phyloP scores from a whole-genome alignment of 805 yeast species.

The Diddensiella santjacobensis region DNA sequence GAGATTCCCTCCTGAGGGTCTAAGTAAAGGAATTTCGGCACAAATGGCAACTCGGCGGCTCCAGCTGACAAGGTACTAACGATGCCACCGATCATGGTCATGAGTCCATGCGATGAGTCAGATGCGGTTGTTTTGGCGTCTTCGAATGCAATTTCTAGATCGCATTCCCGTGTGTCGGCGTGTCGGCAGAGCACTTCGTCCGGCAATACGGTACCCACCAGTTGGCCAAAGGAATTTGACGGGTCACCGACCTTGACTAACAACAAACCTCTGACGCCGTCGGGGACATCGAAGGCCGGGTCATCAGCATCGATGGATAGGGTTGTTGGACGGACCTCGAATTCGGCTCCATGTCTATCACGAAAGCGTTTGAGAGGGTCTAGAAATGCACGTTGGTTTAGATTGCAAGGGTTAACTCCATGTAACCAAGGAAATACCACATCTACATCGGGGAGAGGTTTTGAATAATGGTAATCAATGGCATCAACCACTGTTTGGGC shows the following conservation, averaged over 20 bases:
- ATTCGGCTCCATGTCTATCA: constrained; percentile 23
- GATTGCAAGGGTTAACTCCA: constrained; percentile 58
- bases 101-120: background rate
- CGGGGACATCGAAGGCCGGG: constrained; percentile 23
- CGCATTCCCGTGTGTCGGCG: constrained; percentile 1
- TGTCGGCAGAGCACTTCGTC: constrained; percentile 21
- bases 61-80: background rate
- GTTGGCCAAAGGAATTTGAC: constrained; percentile 18
- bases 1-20: constrained; percentile 74
- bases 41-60: background rate
- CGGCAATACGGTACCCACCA: constrained; percentile 26
- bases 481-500: constrained; percentile 21
- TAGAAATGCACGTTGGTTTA: constrained; percentile 48
- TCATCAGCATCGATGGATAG: constrained; percentile 18
- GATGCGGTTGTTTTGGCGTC: background rate
- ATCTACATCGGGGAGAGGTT: constrained; percentile 58
- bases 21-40: constrained; percentile 44
- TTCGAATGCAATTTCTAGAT: background rate
- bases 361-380: constrained; percentile 31
- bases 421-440: constrained; percentile 89
- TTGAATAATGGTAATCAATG: constrained; percentile 27
- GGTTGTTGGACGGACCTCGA: constrained; percentile 15
- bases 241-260: constrained; percentile 28
- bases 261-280: constrained; percentile 25
- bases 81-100: background rate